Conservation (phyloP, 225 moss, liverwort and hornwort species). For the Lunularia cruciata region DNA sequence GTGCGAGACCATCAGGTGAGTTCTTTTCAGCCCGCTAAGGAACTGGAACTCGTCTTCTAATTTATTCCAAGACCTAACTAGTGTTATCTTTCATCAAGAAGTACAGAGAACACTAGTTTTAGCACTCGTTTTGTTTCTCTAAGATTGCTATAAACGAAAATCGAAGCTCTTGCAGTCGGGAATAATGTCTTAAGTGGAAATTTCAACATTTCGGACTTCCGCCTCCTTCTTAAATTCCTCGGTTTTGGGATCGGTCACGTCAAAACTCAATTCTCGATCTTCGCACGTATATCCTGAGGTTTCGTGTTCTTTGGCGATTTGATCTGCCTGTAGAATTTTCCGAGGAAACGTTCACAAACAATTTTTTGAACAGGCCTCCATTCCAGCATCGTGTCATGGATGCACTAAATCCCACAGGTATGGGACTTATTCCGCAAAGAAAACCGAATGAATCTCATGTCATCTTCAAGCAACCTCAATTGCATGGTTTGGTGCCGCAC, state of each 20-base stretch:
- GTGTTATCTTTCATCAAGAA: no score
- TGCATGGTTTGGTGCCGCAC: no score
- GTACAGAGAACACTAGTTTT: no score
- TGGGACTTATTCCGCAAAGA: neutral
- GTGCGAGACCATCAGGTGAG: neutral
- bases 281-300: slow-evolving; percentile 47
- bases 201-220: slow-evolving; percentile 12
- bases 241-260: slow-evolving; percentile 53
- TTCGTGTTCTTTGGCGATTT: slow-evolving; percentile 48
- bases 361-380: no score
- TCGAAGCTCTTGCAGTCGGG: no score
- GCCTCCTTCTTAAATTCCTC: neutral
- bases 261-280: slow-evolving; percentile 46
- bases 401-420: slow-evolving; percentile 5
- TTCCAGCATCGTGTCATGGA: slow-evolving; percentile 3
- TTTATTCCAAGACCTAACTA: no score
- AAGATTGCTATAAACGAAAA: no score
- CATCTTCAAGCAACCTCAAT: no score
- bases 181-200: slow-evolving; percentile 11
- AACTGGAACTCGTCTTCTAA: no score
- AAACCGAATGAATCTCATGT: neutral
- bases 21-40: no score
- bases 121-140: no score
- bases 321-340: slow-evolving; percentile 38
- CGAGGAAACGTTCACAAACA: slow-evolving; percentile 22